phyloP scores from a whole-genome alignment of 441 rosid species.

The Melastoma candidum region DNA sequence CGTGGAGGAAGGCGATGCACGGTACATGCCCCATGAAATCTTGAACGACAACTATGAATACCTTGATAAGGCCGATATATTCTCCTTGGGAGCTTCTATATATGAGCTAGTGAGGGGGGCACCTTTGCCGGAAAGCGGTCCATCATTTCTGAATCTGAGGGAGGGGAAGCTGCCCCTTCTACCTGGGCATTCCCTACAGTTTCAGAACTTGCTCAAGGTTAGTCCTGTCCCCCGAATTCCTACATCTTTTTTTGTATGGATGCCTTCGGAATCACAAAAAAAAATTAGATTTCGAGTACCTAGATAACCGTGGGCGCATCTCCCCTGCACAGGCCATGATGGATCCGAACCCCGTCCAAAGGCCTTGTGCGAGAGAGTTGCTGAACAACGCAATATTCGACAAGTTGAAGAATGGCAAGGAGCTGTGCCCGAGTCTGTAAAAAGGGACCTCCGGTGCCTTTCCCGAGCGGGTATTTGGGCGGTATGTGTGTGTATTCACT shows the following conservation, averaged over 20 bases:
- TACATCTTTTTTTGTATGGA: no score
- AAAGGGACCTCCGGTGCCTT: no score
- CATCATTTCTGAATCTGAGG: constrained; percentile 52
- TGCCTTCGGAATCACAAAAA: no score
- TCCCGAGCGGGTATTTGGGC: no score
- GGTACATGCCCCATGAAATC: constrained; percentile 96
- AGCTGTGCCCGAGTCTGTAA: not conserved
- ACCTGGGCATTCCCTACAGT: constrained; percentile 73
- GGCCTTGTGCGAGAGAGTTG: constrained; percentile 65
- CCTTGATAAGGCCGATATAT: constrained; percentile 84
- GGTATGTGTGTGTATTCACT: no score
- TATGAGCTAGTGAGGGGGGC: constrained; percentile 77
- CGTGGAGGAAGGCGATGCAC: constrained; percentile 94
- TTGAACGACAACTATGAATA: constrained; percentile 72
- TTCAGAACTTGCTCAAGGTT: constrained; percentile 87
- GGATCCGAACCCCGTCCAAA: constrained; percentile 58
- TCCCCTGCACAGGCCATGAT: constrained; percentile 43
- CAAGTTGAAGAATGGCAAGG: constrained; percentile 25
- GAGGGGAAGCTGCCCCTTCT: constrained; percentile 84
- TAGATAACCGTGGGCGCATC: no score
- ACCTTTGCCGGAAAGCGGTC: constrained; percentile 64
- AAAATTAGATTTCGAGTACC: no score
- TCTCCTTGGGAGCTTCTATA: constrained; percentile 69
- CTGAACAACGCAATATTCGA: constrained; percentile 55
- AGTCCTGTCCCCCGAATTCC: no score